A percentile compares a stretch with the other conserved stretches of the same genome.
These are phyloP conservation scores for Fusarium stilboides DNA, from an alignment of 2,329 filamentous ascomycete genomes.

Conservation along the genomic window DNA sequence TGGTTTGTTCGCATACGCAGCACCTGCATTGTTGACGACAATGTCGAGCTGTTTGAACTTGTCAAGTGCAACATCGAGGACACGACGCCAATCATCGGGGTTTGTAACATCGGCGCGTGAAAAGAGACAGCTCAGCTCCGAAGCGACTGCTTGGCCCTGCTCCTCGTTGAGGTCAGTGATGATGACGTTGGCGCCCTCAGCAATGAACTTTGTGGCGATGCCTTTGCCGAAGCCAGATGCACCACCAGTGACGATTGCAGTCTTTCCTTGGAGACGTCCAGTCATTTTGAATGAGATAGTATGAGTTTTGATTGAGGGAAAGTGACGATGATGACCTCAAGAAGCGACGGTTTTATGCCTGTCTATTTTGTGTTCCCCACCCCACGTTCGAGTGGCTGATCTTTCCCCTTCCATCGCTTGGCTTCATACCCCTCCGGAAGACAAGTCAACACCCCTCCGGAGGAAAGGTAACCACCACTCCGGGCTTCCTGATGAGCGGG, in stretches of 20 bases:
- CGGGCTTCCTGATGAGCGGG: not conserved
- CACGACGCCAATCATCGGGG: constrained; percentile 66
- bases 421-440: constrained; percentile 1
- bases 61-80: constrained; percentile 62
- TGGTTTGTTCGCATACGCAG: constrained; percentile 72
- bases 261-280: constrained; percentile 59
- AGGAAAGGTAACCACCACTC: not conserved
- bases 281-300: constrained; percentile 31
- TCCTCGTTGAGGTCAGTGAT: constrained; percentile 73
- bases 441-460: not conserved
- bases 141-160: constrained; percentile 64
- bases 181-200: constrained; percentile 51
- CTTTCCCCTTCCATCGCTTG: not conserved
- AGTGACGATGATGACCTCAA: not conserved
- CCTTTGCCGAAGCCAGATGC: constrained; percentile 66
- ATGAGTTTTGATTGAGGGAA: not conserved
- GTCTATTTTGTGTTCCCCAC: not conserved
- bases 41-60: constrained; percentile 69
- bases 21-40: constrained; percentile 74
- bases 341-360: not conserved
- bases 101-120: constrained; percentile 46
- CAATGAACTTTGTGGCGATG: constrained; percentile 30
- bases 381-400: constrained; percentile 1
- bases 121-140: constrained; percentile 62
- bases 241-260: constrained; percentile 53